phyloP scores from a whole-genome alignment of 768 basidiomycete genomes.

The Flagelloscypha sp. region DNA sequence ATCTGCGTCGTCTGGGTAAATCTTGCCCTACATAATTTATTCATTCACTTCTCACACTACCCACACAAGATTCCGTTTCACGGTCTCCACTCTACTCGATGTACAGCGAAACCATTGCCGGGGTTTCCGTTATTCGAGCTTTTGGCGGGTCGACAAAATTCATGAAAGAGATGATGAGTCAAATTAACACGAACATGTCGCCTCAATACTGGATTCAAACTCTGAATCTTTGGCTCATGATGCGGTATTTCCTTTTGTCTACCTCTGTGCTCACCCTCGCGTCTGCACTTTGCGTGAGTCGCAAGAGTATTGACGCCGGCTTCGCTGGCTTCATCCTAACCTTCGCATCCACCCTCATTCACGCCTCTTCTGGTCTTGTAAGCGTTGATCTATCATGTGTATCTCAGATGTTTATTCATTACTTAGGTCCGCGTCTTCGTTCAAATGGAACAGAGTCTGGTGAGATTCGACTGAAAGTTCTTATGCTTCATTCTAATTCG shows the following conservation, averaged over 20 bases:
- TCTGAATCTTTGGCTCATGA: conserved; percentile 56
- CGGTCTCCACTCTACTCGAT: conserved; percentile 28
- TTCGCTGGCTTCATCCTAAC: conserved; percentile 57
- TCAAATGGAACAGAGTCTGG: conserved; percentile 61
- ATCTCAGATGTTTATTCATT: too few species aligned
- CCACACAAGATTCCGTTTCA: conserved; percentile 27
- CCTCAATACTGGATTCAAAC: conserved; percentile 47
- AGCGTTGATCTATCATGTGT: too few species aligned
- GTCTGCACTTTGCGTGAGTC: too few species aligned
- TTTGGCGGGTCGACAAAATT: conserved; percentile 59
- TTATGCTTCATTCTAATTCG: too few species aligned
- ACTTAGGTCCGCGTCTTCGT: conserved; percentile 48
- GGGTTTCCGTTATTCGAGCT: conserved; percentile 51
- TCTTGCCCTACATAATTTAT: conserved; percentile 5
- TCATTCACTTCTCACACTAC: conserved; percentile 1
- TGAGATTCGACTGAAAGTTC: conserved; percentile 15
- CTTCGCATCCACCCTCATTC: conserved; percentile 50
- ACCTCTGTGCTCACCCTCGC: conserved; percentile 40
- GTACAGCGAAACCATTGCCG: conserved; percentile 41
- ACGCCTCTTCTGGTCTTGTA: too few species aligned
- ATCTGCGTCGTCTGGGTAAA: conserved; percentile 72
- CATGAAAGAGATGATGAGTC: conserved; percentile 48
- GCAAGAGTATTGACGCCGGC: conserved; percentile 48
- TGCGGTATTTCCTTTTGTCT: conserved; percentile 53
- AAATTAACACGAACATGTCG: too few species aligned